These are phyloP conservation scores for Plenodomus tracheiphilus DNA, from an alignment of 2,329 filamentous ascomycete species.

Conservation along the genomic window DNA sequence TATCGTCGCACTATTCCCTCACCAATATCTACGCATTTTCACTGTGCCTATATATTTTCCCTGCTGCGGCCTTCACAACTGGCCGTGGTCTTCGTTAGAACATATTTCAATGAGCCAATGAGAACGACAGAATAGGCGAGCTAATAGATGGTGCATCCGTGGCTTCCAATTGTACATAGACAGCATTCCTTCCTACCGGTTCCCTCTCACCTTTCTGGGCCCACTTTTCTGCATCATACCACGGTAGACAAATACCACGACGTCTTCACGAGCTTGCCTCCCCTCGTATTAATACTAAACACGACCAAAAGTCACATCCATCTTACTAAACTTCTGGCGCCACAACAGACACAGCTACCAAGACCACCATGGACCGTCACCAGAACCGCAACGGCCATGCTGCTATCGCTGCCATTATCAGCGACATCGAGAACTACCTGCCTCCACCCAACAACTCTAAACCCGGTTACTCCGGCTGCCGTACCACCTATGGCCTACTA, in stretches of 20 bases:
- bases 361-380: neutral
- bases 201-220: neutral
- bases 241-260: neutral
- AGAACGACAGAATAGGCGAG: neutral
- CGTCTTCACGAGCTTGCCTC: neutral
- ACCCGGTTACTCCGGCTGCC: constrained; percentile 16
- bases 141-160: neutral
- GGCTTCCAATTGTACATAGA: neutral
- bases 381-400: neutral
- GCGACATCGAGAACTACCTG: constrained; percentile 21
- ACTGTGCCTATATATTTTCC: no score
- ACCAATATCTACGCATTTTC: no score
- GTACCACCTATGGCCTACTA: constrained; percentile 24
- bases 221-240: neutral
- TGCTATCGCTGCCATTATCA: neutral
- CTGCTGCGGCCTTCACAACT: no score
- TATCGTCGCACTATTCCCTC: no score
- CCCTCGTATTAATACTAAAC: neutral
- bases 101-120: neutral
- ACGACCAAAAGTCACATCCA: neutral
- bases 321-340: neutral
- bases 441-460: constrained; percentile 18
- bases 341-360: neutral
- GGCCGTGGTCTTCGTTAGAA: no score
- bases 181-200: neutral